phyloP scores from a whole-genome alignment of 2,329 filamentous ascomycete species.

The Corinectria fuckeliana region DNA sequence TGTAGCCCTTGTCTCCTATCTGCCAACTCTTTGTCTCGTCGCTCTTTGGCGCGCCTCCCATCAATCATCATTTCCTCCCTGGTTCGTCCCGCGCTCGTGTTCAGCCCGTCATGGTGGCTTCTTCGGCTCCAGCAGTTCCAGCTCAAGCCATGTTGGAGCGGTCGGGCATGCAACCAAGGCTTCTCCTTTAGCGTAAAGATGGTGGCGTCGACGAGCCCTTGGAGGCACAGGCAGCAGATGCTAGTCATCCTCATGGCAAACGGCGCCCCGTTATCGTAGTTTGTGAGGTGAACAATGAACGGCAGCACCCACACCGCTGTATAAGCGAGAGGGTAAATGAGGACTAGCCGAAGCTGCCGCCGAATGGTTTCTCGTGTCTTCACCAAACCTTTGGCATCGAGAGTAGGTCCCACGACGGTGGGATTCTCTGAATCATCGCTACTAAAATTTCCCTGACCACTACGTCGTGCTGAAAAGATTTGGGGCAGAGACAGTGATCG shows the following conservation, averaged over 20 bases:
- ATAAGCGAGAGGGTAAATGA: constrained; percentile 79
- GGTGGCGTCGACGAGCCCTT: constrained; percentile 71
- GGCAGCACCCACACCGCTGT: constrained; percentile 75
- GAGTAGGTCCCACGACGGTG: constrained; percentile 19
- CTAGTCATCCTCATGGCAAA: constrained; percentile 62
- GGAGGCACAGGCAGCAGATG: constrained; percentile 65
- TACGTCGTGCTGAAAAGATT: constrained; percentile 32
- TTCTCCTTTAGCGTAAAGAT: constrained; percentile 74
- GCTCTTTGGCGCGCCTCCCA: constrained; percentile 53
- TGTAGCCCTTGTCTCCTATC: constrained; percentile 28
- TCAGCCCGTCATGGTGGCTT: constrained; percentile 14
- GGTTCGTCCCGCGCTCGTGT: constrained; percentile 50
- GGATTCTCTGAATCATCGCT: constrained; percentile 23
- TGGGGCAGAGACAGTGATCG: constrained; percentile 33
- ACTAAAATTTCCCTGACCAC: constrained; percentile 23
- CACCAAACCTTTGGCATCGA: constrained; percentile 40
- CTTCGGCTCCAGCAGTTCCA: constrained; percentile 23
- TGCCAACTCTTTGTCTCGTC: constrained; percentile 56
- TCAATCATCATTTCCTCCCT: constrained; percentile 61
- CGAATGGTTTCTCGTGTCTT: constrained; percentile 62
- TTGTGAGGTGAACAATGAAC: constrained; percentile 67
- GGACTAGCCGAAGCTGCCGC: constrained; percentile 73
- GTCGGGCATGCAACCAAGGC: constrained; percentile 61
- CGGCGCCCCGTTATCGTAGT: constrained; percentile 49
- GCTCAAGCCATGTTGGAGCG: constrained; percentile 17